Base-by-base conservation (phyloP, 768 basidiomycete genomes). In the Cantharellus anzutake region DNA sequence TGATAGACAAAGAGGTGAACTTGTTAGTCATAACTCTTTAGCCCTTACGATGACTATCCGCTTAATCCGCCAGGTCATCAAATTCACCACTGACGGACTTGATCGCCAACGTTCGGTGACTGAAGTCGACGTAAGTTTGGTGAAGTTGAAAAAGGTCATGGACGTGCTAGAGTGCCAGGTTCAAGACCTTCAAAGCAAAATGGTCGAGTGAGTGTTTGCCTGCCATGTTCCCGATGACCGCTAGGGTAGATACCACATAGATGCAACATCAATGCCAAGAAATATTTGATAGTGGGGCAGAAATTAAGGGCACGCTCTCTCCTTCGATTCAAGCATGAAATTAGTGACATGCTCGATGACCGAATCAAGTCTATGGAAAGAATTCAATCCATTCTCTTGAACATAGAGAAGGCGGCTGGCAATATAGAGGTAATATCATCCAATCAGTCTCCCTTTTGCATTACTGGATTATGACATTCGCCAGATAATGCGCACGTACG, bases 371-470 rank as follows among this genome's bases (percentile, higher is more conserved):
- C 89, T 1, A 72, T 90, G 3, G 78, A 81, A 60, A 86, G 81
- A 42, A 73, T 97, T 4, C 81, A 86, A 63, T 73, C 79, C 7
- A 90, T 91, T 0, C 69, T 96, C 42, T 72, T 88, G 51, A 78
- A 80, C 51, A 88, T 97, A 3, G 90, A 98, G 70, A 78, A 82
- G 2, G 87, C 92, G n/a, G 86, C 86, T 38, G 84, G 83, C 2
- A 86, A 97, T 69, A 76, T 92, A 5, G 83, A 90, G 75, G 92
- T 92, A 67, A 50, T 72, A 67, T 20, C 5, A 51, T 37, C 7
- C 29, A n/a, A 35, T 41, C 48, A 50, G 11, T 42, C 56, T 51
- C 34, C 39, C 42, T 3, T 16, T 37, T 37, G 11, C 14, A 7
- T 7, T 55, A 55, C 7, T 55, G 7, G 52, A 7, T 64, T 61